Percentiles rank a stretch among this genome's conserved stretches.
Conservation (phyloP, 2,329 filamentous ascomycete species). For the Ceratocystis cacaofunesta region DNA sequence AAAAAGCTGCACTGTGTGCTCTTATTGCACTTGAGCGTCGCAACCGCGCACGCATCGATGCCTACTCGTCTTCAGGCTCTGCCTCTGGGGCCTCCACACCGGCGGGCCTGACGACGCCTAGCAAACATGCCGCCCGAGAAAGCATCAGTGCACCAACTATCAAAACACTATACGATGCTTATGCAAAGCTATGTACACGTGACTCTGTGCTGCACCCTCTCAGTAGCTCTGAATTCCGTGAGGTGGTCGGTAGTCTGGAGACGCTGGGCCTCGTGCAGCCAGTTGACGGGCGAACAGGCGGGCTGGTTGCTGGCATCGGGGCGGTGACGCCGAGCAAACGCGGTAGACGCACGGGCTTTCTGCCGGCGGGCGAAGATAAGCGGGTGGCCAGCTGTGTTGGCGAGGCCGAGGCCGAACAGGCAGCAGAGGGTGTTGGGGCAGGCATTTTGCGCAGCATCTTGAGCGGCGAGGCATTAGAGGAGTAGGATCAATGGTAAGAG, state of each 20-base stretch:
- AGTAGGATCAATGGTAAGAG: conserved; percentile 4
- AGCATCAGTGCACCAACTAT: conserved; percentile 56
- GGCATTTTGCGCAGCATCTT: conserved; percentile 49
- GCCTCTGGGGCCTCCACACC: conserved; percentile 23
- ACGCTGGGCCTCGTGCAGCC: conserved; percentile 65
- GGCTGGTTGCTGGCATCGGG: conserved; percentile 33
- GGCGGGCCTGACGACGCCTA: conserved; percentile 36
- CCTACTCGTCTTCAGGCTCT: neutral
- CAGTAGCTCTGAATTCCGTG: conserved; percentile 81
- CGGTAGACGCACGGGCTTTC: conserved; percentile 40
- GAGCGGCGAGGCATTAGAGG: conserved; percentile 45
- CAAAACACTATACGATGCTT: conserved; percentile 71
- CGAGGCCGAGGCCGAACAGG: conserved; percentile 62
- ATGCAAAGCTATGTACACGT: conserved; percentile 65
- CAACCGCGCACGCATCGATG: conserved; percentile 31
- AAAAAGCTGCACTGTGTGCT: conserved; percentile 86
- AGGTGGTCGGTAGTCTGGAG: conserved; percentile 80
- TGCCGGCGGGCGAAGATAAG: conserved; percentile 52
- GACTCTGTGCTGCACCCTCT: conserved; percentile 85
- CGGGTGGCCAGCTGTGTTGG: conserved; percentile 64
- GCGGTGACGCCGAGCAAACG: conserved; percentile 58
- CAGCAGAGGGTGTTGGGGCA: conserved; percentile 47
- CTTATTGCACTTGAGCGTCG: conserved; percentile 75
- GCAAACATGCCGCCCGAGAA: conserved; percentile 30
- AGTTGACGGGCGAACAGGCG: conserved; percentile 55